phyloP scores from a whole-genome alignment of 129 eudicot species.

The Pittosporum tobira region DNA sequence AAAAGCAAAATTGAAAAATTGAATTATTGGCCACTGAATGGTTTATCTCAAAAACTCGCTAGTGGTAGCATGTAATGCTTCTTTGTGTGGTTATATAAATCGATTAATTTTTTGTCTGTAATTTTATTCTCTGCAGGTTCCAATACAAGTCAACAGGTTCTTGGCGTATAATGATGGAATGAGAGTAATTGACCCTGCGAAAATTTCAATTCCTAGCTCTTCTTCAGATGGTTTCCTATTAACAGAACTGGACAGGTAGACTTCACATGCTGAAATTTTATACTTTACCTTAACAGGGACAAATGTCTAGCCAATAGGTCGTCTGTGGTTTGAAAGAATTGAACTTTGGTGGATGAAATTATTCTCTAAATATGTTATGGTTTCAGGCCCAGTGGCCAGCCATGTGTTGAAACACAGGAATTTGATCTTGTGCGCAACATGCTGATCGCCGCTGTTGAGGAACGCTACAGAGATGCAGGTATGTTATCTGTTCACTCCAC shows the following conservation, averaged over 20 bases:
- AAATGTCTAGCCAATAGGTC: not conserved
- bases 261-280: not conserved
- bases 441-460: slow-evolving; percentile 81
- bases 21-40: not conserved
- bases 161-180: slow-evolving; percentile 79
- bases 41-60: not conserved
- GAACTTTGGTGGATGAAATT: not conserved
- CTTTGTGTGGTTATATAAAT: not conserved
- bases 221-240: slow-evolving; percentile 43
- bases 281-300: not conserved
- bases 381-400: slow-evolving; percentile 74
- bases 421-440: slow-evolving; percentile 77
- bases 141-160: slow-evolving; percentile 75
- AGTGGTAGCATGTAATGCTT: not conserved
- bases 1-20: not conserved
- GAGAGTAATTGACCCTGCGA: slow-evolving; percentile 66
- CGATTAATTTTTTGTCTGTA: not conserved
- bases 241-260: slow-evolving; percentile 67
- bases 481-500: not conserved
- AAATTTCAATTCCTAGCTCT: slow-evolving; percentile 29
- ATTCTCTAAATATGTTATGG: not conserved
- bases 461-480: slow-evolving; percentile 94
- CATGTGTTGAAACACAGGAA: slow-evolving; percentile 69
- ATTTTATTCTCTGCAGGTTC: slow-evolving; percentile 50
- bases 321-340: too few species aligned